phyloP scores from a whole-genome alignment of 2,329 filamentous ascomycete genomes.

The Pestalotiopsis sp. region DNA sequence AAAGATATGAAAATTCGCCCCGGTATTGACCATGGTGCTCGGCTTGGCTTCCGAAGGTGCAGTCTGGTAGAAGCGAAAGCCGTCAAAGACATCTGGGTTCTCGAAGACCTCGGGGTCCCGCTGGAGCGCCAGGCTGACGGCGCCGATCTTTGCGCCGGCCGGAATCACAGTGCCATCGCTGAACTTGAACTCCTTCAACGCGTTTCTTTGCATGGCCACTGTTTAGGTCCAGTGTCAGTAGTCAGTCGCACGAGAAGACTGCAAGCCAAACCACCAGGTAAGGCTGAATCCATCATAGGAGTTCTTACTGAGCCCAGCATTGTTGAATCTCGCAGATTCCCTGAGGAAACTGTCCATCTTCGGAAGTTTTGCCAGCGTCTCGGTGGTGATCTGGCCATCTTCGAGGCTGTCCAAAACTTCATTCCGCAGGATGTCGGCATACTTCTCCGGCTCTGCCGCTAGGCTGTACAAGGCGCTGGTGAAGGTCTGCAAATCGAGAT shows the following conservation, averaged over 20 bases:
- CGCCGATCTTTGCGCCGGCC: conserved; percentile 12
- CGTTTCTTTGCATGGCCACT: conserved; percentile 17
- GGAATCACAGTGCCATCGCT: conserved; percentile 14
- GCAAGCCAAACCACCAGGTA: background rate
- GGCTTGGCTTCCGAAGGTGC: conserved; percentile 6
- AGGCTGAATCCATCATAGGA: no score
- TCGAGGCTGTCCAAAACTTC: conserved; percentile 9
- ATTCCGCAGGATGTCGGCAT: conserved; percentile 4
- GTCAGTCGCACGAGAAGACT: background rate
- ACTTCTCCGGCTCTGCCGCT: conserved; percentile 13
- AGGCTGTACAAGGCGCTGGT: conserved; percentile 10
- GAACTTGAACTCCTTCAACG: conserved; percentile 15
- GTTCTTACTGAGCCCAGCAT: conserved; percentile 13
- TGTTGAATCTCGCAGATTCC: conserved; percentile 13
- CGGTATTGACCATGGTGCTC: conserved; percentile 11
- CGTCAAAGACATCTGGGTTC: conserved; percentile 14
- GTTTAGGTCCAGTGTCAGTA: background rate
- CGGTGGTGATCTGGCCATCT: conserved; percentile 9
- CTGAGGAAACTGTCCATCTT: conserved; percentile 16
- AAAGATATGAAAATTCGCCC: conserved; percentile 14
- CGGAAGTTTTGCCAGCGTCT: conserved; percentile 3
- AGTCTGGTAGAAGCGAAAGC: conserved; percentile 12
- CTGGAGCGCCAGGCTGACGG: conserved; percentile 3
- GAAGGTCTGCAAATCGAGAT: conserved; percentile 1
- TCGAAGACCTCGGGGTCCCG: conserved; percentile 13